phyloP scores from a whole-genome alignment of 139 green algal species.

The Yamagishiella unicocca region DNA sequence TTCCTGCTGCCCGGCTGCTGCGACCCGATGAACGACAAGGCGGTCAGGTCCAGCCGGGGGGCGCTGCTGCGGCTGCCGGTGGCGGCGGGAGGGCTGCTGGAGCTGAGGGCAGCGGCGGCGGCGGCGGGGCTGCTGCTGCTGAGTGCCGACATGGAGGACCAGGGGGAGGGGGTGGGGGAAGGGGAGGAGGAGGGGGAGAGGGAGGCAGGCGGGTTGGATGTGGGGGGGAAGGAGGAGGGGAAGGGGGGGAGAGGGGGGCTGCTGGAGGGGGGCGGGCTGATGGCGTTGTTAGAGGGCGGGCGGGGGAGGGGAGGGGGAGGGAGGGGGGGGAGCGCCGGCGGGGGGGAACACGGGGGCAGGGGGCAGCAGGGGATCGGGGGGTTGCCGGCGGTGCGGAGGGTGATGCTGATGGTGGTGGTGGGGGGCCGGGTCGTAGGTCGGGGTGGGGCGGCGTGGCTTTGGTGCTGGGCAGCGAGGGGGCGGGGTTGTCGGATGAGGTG shows the following conservation, averaged over 20 bases:
- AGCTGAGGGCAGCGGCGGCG: conserved; percentile 48
- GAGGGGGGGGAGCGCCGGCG: not conserved
- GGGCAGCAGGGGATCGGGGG: not conserved
- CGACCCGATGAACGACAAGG: conserved; percentile 87
- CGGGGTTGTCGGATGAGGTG: conserved; percentile 72
- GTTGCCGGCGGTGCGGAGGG: not conserved
- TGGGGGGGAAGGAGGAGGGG: not conserved
- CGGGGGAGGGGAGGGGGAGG: not conserved
- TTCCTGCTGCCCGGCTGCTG: conserved; percentile 86
- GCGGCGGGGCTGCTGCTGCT: conserved; percentile 59
- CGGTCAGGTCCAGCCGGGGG: conserved; percentile 57
- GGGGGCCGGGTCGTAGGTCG: not conserved
- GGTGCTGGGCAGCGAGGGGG: conserved; percentile 85
- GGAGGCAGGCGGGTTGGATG: not conserved
- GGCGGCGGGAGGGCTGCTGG: conserved; percentile 5
- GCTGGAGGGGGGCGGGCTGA: not conserved
- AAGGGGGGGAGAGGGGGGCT: not conserved
- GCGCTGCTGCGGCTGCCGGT: conserved; percentile 56
- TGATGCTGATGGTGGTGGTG: not conserved
- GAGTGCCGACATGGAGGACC: conserved; percentile 68
- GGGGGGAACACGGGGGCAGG: not conserved
- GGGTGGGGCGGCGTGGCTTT: conserved; percentile 63
- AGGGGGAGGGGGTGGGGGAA: conserved; percentile 17
- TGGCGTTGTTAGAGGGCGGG: not conserved
- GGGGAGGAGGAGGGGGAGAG: conserved; percentile 23